phyloP scores from a whole-genome alignment of 345 rosid genomes.

The Euphorbia pulcherrima region DNA sequence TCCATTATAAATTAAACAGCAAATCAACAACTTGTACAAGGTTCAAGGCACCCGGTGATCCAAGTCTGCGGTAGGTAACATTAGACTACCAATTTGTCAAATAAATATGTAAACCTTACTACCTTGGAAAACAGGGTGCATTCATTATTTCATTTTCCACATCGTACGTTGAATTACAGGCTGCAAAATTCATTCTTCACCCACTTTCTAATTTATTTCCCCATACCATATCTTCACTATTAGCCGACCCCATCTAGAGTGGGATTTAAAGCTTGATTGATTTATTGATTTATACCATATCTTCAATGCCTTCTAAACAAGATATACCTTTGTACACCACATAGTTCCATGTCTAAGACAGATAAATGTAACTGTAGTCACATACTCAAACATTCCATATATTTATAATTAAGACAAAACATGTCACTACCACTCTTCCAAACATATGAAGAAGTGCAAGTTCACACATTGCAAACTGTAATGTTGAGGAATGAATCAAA shows the following conservation, averaged over 20 bases:
- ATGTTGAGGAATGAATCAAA: not conserved
- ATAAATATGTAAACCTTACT: not conserved
- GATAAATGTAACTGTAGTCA: not conserved
- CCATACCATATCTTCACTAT: not conserved
- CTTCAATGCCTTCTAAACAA: not conserved
- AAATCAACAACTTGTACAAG: not conserved
- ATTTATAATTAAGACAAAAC: not conserved
- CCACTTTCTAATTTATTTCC: not conserved
- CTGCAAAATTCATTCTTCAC: not conserved
- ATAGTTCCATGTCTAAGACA: not conserved
- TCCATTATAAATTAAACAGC: not conserved
- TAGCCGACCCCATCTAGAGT: too few species aligned
- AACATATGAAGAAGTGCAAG: not conserved
- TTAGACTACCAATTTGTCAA: not conserved
- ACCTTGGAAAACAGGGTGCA: not conserved
- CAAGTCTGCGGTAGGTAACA: not conserved
- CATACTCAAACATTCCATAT: not conserved
- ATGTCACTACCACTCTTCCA: not conserved
- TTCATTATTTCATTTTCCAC: not conserved
- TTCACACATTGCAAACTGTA: not conserved
- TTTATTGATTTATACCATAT: not conserved
- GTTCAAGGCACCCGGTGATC: not conserved
- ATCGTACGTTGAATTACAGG: not conserved
- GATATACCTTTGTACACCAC: not conserved
- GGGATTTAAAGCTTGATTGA: too few species aligned